These are phyloP conservation scores for Beta lomatogona DNA, from an alignment of 179 eudicot genomes.

Conservation along the genomic window DNA sequence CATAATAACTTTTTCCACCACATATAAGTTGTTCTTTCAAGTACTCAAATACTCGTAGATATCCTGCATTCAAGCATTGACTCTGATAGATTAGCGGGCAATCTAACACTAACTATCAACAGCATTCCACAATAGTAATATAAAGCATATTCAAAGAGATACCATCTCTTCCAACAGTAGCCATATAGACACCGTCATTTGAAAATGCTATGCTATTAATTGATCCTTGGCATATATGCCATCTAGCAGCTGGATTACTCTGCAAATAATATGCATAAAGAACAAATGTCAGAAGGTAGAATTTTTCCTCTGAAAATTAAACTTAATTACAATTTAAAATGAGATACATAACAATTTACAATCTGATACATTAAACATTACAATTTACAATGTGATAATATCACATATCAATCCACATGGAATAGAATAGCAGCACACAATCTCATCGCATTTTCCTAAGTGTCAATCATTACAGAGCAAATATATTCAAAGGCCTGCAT, in stretches of 20 bases:
- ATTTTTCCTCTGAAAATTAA: background rate
- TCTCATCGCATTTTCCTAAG: no score
- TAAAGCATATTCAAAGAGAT: constrained; percentile 29
- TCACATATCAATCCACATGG: background rate
- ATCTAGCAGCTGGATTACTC: constrained; percentile 73
- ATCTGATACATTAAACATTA: background rate
- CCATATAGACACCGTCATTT: constrained; percentile 64
- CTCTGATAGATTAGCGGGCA: background rate
- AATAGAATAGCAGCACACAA: no score
- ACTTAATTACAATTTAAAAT: background rate
- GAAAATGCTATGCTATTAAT: constrained; percentile 82
- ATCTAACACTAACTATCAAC: background rate
- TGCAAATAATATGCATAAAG: constrained; percentile 33
- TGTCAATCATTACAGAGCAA: no score
- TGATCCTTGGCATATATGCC: constrained; percentile 93
- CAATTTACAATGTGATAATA: background rate
- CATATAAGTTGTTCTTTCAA: constrained; percentile 77
- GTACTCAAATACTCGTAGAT: constrained; percentile 78
- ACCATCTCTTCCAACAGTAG: constrained; percentile 95
- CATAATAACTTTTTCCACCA: constrained; percentile 94
- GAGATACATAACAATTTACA: background rate
- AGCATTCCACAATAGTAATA: background rate
- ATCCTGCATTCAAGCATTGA: constrained; percentile 49
- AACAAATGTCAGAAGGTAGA: background rate
- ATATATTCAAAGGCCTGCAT: no score